A percentile compares a stretch with the other conserved stretches of the same genome.
These are phyloP conservation scores for Dalechampia spathulata DNA, from an alignment of 441 rosid species.

Conservation along the genomic window DNA sequence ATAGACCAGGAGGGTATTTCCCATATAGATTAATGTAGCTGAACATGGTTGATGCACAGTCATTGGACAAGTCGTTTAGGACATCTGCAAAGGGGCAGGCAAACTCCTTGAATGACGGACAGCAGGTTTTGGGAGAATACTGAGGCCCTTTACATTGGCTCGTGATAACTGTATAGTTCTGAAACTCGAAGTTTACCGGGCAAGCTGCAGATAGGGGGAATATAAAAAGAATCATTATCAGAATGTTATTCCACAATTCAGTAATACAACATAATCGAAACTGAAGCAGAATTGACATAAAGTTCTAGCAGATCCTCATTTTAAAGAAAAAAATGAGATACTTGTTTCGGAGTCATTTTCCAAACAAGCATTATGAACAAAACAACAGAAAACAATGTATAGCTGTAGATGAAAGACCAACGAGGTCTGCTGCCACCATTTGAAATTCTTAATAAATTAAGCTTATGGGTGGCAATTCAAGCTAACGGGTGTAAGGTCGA, in stretches of 20 bases:
- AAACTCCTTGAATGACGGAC: constrained; percentile 63
- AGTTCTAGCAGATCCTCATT: no score
- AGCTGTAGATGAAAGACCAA: background rate
- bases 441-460: background rate
- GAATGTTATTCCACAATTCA: background rate
- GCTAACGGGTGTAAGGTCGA: no score
- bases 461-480: background rate
- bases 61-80: constrained; percentile 52
- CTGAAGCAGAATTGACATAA: no score
- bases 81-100: constrained; percentile 63
- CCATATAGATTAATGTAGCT: constrained; percentile 82
- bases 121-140: constrained; percentile 44
- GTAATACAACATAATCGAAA: background rate
- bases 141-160: constrained; percentile 63
- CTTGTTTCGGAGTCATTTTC: no score
- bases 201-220: constrained; percentile 34
- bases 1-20: constrained; percentile 73
- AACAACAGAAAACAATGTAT: background rate
- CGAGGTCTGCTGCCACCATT: background rate
- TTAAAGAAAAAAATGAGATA: no score
- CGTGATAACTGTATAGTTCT: constrained; percentile 49
- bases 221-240: background rate
- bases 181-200: constrained; percentile 56
- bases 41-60: constrained; percentile 71
- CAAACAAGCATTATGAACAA: no score